Evolutionary conservation across 2,329 filamentous ascomycete genomes (phyloP).

Genomic region (Aspergillus chevalieri): DNA sequence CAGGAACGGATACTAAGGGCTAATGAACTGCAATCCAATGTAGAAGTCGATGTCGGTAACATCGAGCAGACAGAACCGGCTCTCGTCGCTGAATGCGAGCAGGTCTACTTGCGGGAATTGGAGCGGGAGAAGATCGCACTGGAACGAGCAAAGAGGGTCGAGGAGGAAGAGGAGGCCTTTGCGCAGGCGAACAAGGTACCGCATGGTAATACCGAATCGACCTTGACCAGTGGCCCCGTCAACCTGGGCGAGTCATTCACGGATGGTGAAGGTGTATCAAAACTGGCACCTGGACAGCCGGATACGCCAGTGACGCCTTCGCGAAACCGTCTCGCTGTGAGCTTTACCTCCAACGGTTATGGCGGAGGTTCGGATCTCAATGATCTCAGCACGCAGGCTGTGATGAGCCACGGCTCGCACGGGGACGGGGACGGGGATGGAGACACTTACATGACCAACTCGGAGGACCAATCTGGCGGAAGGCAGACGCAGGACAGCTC

Average conservation of each 20-base stretch:
- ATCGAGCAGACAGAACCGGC: slow-evolving; percentile 62
- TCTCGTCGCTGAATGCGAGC: slow-evolving; percentile 69
- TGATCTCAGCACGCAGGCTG: slow-evolving; percentile 25
- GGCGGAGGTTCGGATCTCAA: slow-evolving; percentile 36
- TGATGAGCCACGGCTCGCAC: slow-evolving; percentile 54
- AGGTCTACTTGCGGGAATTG: slow-evolving; percentile 67
- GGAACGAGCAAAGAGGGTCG: slow-evolving; percentile 46
- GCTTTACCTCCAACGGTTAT: slow-evolving; percentile 53
- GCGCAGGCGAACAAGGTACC: slow-evolving; percentile 47
- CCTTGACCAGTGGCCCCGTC: slow-evolving; percentile 45
- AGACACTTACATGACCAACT: slow-evolving; percentile 58
- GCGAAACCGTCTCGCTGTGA: slow-evolving; percentile 42
- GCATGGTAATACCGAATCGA: slow-evolving; percentile 49
- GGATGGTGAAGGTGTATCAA: slow-evolving; percentile 29
- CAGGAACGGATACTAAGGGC: slow-evolving; percentile 76
- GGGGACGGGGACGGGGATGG: slow-evolving; percentile 41
- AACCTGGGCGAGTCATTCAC: slow-evolving; percentile 61
- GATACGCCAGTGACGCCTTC: slow-evolving; percentile 50
- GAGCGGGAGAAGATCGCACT: slow-evolving; percentile 60
- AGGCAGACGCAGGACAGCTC: slow-evolving; percentile 43
- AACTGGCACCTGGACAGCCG: slow-evolving; percentile 36
- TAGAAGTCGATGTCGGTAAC: slow-evolving; percentile 82
- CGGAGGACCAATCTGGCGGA: slow-evolving; percentile 38
- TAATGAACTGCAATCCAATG: slow-evolving; percentile 86
- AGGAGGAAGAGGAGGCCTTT: slow-evolving; percentile 36